Evolutionary conservation across 164 flowering plant genomes (phyloP).

Genomic region (Magnolia changhungtana): DNA sequence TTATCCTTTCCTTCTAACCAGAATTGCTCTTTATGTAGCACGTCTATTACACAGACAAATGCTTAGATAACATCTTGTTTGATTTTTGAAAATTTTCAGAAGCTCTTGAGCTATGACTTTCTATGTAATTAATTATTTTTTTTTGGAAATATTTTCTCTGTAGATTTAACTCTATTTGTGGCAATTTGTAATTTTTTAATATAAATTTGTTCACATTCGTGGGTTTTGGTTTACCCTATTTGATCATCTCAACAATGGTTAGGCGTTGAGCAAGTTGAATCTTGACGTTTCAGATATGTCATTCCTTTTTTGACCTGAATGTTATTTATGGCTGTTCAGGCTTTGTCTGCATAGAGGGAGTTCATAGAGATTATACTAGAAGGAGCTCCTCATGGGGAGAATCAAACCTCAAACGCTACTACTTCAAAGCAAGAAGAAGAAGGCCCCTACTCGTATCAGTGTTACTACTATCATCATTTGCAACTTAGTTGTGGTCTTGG

Average conservation of each 20-base stretch:
- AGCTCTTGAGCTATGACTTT: too few species aligned
- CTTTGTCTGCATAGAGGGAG: neutral
- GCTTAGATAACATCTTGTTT: too few species aligned
- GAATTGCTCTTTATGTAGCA: too few species aligned
- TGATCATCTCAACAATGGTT: neutral
- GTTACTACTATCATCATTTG: slow-evolving; percentile 50
- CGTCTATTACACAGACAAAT: too few species aligned
- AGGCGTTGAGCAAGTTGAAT: neutral
- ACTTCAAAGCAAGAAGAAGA: slow-evolving; percentile 83
- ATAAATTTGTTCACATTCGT: too few species aligned
- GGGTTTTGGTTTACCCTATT: neutral
- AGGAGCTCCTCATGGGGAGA: slow-evolving; percentile 50
- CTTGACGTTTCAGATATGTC: neutral
- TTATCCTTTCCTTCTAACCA: too few species aligned
- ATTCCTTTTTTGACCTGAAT: neutral
- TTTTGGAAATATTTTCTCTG: too few species aligned
- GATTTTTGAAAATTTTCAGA: too few species aligned
- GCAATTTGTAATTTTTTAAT: too few species aligned
- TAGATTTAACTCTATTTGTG: too few species aligned
- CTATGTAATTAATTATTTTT: too few species aligned
- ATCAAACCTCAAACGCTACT: slow-evolving; percentile 80
- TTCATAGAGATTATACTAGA: neutral
- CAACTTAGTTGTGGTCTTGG: slow-evolving; percentile 42
- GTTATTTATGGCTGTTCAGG: neutral
- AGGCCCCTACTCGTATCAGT: slow-evolving; percentile 60